A percentile compares a stretch with the other conserved stretches of the same genome.
These are phyloP conservation scores for Naganishia liquefaciens DNA, from an alignment of 1,284 basidiomycete genomes.

Conservation along the genomic window DNA sequence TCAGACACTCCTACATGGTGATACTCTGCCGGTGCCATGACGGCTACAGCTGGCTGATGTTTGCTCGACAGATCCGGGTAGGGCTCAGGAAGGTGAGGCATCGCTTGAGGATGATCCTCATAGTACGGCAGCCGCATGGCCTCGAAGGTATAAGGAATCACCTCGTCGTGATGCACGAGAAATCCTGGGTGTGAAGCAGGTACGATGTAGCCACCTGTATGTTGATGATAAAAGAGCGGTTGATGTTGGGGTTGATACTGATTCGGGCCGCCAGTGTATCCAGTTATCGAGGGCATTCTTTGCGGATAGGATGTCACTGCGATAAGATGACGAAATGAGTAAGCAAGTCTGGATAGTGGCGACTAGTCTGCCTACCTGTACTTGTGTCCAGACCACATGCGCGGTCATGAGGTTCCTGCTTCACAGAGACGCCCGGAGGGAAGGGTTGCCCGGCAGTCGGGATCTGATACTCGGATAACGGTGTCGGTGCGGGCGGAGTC, in stretches of 20 bases:
- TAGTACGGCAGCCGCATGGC: neutral
- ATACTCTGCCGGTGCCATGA: constrained; percentile 8
- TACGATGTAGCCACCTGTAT: constrained; percentile 3
- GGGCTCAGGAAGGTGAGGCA: neutral
- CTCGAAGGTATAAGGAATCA: constrained; percentile 30
- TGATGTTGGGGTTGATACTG: neutral
- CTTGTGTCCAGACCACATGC: neutral
- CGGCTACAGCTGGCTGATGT: constrained; percentile 6
- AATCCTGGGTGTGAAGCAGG: constrained; percentile 25
- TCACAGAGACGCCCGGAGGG: neutral
- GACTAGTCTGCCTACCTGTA: no score
- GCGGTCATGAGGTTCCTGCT: constrained; percentile 6
- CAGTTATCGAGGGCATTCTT: neutral
- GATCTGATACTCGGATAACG: neutral
- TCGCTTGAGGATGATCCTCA: neutral
- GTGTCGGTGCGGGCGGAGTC: neutral
- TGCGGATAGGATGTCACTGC: neutral
- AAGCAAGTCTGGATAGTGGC: neutral
- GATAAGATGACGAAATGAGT: neutral
- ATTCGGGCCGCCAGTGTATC: no score
- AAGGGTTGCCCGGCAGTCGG: neutral
- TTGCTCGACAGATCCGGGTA: neutral
- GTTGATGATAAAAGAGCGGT: constrained; percentile 1
- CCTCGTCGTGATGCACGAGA: constrained; percentile 11
- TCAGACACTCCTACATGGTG: constrained; percentile 27